phyloP scores from a whole-genome alignment of 2,329 filamentous ascomycete genomes.

The Dothistroma pini region DNA sequence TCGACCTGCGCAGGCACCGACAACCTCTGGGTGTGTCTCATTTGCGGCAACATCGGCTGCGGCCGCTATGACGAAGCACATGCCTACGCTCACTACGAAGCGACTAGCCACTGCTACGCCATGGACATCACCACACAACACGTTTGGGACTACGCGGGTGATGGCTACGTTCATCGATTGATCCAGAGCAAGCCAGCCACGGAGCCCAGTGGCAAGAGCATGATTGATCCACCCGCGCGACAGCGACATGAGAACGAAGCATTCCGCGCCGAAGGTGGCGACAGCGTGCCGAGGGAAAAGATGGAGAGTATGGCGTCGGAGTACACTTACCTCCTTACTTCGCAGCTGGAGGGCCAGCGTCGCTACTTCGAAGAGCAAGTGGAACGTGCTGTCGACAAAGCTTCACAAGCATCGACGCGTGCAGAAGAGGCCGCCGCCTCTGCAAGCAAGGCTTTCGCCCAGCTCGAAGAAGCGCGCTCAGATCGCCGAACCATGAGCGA shows the following conservation, averaged over 20 bases:
- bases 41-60: conserved; percentile 89
- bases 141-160: conserved; percentile 96
- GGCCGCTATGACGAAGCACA: conserved; percentile 94
- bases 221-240: conserved; percentile 72
- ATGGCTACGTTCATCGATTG: conserved; percentile 92
- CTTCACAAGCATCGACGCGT: conserved; percentile 64
- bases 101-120: conserved; percentile 83
- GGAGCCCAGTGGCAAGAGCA: conserved; percentile 41
- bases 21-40: conserved; percentile 92
- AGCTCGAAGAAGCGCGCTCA: conserved; percentile 52
- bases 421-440: conserved; percentile 58
- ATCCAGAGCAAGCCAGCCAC: conserved; percentile 81
- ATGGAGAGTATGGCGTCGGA: conserved; percentile 80
- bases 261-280: conserved; percentile 47
- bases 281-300: conserved; percentile 69
- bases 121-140: conserved; percentile 91
- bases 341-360: conserved; percentile 87
- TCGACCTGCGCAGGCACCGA: conserved; percentile 72
- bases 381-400: conserved; percentile 84
- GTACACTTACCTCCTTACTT: conserved; percentile 90
- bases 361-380: conserved; percentile 93
- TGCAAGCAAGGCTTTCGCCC: conserved; percentile 48
- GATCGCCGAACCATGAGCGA: conserved; percentile 52
- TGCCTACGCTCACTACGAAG: conserved; percentile 89
- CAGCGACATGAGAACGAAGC: conserved; percentile 37